Evolutionary conservation across 2,329 filamentous ascomycete species (phyloP), one percentile per base, ranked within the genome.

Genomic region (Xylaria sp.): DNA sequence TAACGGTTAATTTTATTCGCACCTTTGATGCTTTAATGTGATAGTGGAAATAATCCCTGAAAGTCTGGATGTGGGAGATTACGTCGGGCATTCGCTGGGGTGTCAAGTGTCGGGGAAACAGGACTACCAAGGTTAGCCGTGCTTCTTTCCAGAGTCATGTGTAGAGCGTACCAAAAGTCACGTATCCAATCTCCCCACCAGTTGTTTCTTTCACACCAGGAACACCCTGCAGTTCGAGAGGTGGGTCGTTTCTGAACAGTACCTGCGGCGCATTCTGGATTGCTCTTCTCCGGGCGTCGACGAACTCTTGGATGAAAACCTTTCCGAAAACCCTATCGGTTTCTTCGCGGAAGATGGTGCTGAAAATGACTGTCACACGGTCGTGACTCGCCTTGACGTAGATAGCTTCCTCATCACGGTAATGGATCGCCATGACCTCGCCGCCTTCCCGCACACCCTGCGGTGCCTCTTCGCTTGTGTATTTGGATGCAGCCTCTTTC

Each of bases 1-100:
- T 2, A 1, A 38, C 1, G n/a, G 31, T 58, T 10, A 51, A 7
- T 13, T 36, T 20, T 15, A 48, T 72, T 61, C 38, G 23, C 80
- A 90, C 89, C 86, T 99, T 99, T 71, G 94, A 97, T 36, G 96
- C 97, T 84, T 99, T 99, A 83, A 99, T 99, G 82, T 99, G 96
- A 81, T 99, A 99, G 82, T 99, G 96, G 87, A 99, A 99, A 83
- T 99, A 99, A 80, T 99, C 96, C 74, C 96, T 93, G 92, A 99
- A 99, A 15, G 96, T 99, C 83, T 99, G 97, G 77, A 99, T 98
- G 81, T 99, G 97, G 59, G 94, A 97, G 75, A 99, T 99, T 79
- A 97, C 94, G 74, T 97, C 94, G 69, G 93, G 91, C 84, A 97
- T 93, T 79, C 94, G 89, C 81, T 97, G 93, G 15, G 90, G 89